Conservation (phyloP, 306 rosid species). For the Clitoria ternatea region DNA sequence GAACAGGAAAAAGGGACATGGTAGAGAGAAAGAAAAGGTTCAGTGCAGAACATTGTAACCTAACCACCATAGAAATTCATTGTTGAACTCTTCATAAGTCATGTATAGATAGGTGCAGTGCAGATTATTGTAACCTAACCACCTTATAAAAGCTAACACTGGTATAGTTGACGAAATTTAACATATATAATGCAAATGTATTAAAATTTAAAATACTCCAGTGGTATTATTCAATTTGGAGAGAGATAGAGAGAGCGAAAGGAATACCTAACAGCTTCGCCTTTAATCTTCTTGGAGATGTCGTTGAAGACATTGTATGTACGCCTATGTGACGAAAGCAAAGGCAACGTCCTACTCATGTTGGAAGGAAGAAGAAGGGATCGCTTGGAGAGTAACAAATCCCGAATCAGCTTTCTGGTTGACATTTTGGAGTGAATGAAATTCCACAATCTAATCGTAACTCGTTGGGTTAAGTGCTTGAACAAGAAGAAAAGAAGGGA, state of each 20-base stretch:
- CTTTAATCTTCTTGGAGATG: slow-evolving; percentile 71
- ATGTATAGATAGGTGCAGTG: too few species aligned
- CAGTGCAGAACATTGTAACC: too few species aligned
- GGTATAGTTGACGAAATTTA: too few species aligned
- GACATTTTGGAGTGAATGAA: too few species aligned
- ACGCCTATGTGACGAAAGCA: slow-evolving; percentile 38
- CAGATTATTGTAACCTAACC: too few species aligned
- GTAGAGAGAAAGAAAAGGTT: not conserved
- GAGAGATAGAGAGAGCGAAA: not conserved
- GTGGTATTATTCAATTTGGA: not conserved
- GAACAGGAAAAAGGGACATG: not conserved
- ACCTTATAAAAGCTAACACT: too few species aligned
- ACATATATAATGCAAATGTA: too few species aligned
- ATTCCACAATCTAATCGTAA: too few species aligned
- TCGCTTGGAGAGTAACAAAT: slow-evolving; percentile 49
- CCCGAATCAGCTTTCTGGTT: slow-evolving; percentile 67
- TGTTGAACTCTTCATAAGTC: too few species aligned
- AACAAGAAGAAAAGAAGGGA: too few species aligned
- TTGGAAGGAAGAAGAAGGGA: slow-evolving; percentile 43
- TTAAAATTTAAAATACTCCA: too few species aligned
- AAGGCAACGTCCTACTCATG: slow-evolving; percentile 32
- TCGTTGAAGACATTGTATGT: slow-evolving; percentile 71
- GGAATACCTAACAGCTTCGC: slow-evolving; percentile 66
- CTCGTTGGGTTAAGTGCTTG: too few species aligned
- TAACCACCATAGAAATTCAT: not conserved